Evolutionary conservation across 257 asterid species (phyloP).

Genomic region (Capsicum baccatum): DNA sequence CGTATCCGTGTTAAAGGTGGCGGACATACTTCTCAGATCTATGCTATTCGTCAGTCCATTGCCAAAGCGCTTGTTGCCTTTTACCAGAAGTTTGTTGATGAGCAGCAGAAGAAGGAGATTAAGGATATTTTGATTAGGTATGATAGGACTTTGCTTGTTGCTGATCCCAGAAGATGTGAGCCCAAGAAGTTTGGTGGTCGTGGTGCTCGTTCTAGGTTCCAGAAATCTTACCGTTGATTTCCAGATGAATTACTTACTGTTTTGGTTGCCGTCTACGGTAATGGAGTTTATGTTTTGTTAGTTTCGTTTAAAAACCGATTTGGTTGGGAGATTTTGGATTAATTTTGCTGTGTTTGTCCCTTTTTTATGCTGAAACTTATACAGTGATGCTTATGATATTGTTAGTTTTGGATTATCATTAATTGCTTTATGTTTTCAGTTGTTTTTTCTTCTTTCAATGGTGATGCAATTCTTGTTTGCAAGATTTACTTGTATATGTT

Average conservation of each 20-base stretch:
- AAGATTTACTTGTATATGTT: neutral
- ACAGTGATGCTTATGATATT: conserved; percentile 12
- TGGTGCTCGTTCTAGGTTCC: conserved; percentile 31
- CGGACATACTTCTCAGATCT: conserved; percentile 24
- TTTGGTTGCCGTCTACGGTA: neutral
- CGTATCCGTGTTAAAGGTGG: conserved; percentile 24
- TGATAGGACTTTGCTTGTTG: conserved; percentile 29
- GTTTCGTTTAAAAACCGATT: neutral
- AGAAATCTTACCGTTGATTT: conserved; percentile 28
- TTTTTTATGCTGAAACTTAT: neutral
- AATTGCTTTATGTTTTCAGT: neutral
- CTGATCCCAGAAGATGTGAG: conserved; percentile 27
- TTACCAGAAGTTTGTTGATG: conserved; percentile 25
- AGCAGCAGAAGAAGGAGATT: conserved; percentile 26
- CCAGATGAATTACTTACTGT: neutral
- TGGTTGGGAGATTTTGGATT: neutral
- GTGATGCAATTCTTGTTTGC: neutral
- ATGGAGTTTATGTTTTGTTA: neutral
- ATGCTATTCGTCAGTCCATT: conserved; percentile 12
- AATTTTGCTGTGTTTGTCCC: neutral
- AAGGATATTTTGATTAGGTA: conserved; percentile 14
- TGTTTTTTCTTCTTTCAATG: too few species aligned
- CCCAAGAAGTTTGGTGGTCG: conserved; percentile 23
- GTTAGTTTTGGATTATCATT: neutral
- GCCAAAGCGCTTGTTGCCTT: conserved; percentile 16